Percentiles rank a stretch among this genome's conserved stretches.
phyloP scores from a whole-genome alignment of 2,329 filamentous ascomycete species.

The Pseudogymnoascus sp. region DNA sequence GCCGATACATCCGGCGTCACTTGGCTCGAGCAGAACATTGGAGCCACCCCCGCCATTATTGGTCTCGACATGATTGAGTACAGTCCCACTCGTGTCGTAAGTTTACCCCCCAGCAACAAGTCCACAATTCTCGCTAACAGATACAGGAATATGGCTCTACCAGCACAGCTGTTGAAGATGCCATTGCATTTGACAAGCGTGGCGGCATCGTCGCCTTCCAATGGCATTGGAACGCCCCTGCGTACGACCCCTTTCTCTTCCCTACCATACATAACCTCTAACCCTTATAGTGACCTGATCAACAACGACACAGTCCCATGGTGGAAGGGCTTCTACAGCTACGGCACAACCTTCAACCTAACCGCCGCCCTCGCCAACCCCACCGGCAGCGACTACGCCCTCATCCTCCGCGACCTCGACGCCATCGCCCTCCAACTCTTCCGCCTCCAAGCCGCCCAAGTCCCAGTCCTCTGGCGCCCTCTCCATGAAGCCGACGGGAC shows the following conservation, averaged over 20 bases:
- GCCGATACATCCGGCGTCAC: constrained; percentile 36
- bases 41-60: constrained; percentile 39
- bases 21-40: constrained; percentile 36
- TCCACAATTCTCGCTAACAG: not conserved
- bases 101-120: constrained; percentile 9
- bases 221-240: constrained; percentile 42
- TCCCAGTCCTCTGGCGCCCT: constrained; percentile 39
- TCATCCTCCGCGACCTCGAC: constrained; percentile 39
- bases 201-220: constrained; percentile 39
- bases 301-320: constrained; percentile 37
- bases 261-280: constrained; percentile 13
- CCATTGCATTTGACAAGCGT: constrained; percentile 33
- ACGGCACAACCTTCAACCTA: constrained; percentile 41
- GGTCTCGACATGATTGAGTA: constrained; percentile 42
- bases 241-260: constrained; percentile 9
- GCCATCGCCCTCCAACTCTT: constrained; percentile 39
- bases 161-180: constrained; percentile 37
- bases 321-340: constrained; percentile 42
- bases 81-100: constrained; percentile 36
- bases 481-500: constrained; percentile 42
- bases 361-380: constrained; percentile 33
- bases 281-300: constrained; percentile 31
- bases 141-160: constrained; percentile 26
- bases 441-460: constrained; percentile 33
- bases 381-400: constrained; percentile 37